These are phyloP conservation scores for Psilocybe azurescens DNA, from an alignment of 768 basidiomycete species.

Conservation along the genomic window DNA sequence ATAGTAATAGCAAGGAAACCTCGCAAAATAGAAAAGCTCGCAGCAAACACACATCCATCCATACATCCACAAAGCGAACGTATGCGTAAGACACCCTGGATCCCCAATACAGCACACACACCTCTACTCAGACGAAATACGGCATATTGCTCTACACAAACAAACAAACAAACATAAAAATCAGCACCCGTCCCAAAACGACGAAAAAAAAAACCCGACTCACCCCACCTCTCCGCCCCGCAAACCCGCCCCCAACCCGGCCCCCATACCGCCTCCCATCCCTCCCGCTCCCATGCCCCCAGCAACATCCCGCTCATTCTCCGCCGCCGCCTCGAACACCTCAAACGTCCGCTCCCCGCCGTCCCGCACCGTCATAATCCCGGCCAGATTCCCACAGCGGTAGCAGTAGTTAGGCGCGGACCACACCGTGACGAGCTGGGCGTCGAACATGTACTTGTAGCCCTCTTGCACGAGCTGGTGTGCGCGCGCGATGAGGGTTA, in stretches of 20 bases:
- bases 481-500: slow-evolving; percentile 89
- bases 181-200: no score
- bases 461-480: slow-evolving; percentile 98
- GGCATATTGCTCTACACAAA: slow-evolving; percentile 24
- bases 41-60: no score
- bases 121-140: slow-evolving; percentile 29
- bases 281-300: neutral
- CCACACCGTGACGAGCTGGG: slow-evolving; percentile 92
- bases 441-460: slow-evolving; percentile 97
- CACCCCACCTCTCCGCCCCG: neutral
- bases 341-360: slow-evolving; percentile 72
- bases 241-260: neutral
- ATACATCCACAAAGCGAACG: no score
- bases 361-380: slow-evolving; percentile 84
- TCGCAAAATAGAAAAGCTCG: no score
- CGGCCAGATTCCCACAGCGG: slow-evolving; percentile 77
- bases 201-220: no score
- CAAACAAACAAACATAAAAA: neutral
- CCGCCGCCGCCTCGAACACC: slow-evolving; percentile 86
- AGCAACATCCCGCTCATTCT: slow-evolving; percentile 79
- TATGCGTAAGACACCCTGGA: neutral
- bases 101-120: neutral
- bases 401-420: slow-evolving; percentile 88
- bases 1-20: no score
- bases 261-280: neutral